A percentile compares a stretch with the other conserved stretches of the same genome.
phyloP scores from a whole-genome alignment of 1,284 basidiomycete species.

The Coniferiporia weirii region DNA sequence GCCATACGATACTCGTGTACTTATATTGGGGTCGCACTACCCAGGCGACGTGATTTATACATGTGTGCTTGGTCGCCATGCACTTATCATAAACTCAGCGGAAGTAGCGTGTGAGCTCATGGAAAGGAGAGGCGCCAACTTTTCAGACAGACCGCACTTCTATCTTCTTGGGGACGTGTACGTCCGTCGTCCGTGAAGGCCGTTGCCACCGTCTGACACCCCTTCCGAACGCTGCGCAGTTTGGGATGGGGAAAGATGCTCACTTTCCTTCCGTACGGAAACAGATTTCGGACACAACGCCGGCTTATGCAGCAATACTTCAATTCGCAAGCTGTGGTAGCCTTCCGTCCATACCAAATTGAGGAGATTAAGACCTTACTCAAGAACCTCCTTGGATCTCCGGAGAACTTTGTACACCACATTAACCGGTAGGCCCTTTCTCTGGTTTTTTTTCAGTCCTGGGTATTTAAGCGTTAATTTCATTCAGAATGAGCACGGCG shows the following conservation, averaged over 20 bases:
- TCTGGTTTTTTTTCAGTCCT: neutral
- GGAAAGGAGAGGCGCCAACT: constrained; percentile 31
- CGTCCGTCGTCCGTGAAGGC: neutral
- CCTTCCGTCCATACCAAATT: constrained; percentile 28
- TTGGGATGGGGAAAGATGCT: constrained; percentile 31
- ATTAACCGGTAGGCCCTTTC: constrained; percentile 25
- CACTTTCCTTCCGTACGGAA: constrained; percentile 30
- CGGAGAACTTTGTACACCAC: constrained; percentile 25
- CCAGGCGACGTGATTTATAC: constrained; percentile 12
- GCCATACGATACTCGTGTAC: neutral
- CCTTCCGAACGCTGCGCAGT: neutral
- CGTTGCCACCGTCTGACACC: neutral
- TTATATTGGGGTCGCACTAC: neutral
- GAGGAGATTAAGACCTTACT: constrained; percentile 28
- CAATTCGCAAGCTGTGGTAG: constrained; percentile 22
- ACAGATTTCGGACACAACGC: constrained; percentile 34
- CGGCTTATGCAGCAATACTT: constrained; percentile 29
- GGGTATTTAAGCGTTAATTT: neutral
- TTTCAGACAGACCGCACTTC: constrained; percentile 33
- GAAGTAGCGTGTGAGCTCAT: constrained; percentile 30
- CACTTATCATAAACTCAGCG: constrained; percentile 31
- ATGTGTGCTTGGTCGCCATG: constrained; percentile 25
- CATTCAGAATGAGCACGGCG: neutral
- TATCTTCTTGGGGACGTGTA: constrained; percentile 30
- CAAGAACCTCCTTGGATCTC: constrained; percentile 26